Conservation (phyloP, 2,329 filamentous ascomycete genomes). For the Penicillium sp. region DNA sequence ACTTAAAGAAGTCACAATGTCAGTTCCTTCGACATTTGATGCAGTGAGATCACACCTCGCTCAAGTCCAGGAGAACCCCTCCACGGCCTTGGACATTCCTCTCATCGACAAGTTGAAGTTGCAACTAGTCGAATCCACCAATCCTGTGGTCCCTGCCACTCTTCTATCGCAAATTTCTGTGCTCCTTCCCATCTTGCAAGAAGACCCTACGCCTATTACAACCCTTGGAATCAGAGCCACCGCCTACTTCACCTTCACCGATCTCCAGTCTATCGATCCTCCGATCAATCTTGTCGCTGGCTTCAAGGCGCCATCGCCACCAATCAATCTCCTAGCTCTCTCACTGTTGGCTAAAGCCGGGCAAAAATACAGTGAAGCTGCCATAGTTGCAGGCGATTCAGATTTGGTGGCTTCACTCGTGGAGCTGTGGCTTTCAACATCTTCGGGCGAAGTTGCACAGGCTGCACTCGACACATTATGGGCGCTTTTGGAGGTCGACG, state of each 20-base stretch:
- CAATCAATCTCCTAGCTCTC: constrained; percentile 58
- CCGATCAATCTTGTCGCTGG: constrained; percentile 57
- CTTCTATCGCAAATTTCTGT: constrained; percentile 50
- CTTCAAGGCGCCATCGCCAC: constrained; percentile 50
- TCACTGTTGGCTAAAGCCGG: constrained; percentile 59
- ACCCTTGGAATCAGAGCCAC: constrained; percentile 54
- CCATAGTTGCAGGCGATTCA: constrained; percentile 57
- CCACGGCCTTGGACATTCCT: constrained; percentile 47
- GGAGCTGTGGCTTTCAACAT: constrained; percentile 58
- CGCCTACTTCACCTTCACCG: constrained; percentile 50
- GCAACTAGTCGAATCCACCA: constrained; percentile 40
- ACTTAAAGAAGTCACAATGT: constrained; percentile 26
- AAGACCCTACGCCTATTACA: constrained; percentile 58
- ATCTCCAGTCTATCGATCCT: constrained; percentile 50
- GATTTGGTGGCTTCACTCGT: constrained; percentile 57
- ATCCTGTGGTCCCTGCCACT: constrained; percentile 38
- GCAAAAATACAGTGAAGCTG: constrained; percentile 53
- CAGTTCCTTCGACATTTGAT: constrained; percentile 37
- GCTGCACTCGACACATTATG: constrained; percentile 55
- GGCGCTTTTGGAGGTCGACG: constrained; percentile 54
- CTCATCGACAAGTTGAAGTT: constrained; percentile 54
- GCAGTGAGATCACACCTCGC: constrained; percentile 46
- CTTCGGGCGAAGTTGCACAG: constrained; percentile 56
- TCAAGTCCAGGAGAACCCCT: constrained; percentile 46
- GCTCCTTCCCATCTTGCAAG: constrained; percentile 54